Percentiles rank a stretch among this genome's conserved stretches.
Conservation (phyloP, 2,329 filamentous ascomycete genomes). For the Blastomyces parvus region DNA sequence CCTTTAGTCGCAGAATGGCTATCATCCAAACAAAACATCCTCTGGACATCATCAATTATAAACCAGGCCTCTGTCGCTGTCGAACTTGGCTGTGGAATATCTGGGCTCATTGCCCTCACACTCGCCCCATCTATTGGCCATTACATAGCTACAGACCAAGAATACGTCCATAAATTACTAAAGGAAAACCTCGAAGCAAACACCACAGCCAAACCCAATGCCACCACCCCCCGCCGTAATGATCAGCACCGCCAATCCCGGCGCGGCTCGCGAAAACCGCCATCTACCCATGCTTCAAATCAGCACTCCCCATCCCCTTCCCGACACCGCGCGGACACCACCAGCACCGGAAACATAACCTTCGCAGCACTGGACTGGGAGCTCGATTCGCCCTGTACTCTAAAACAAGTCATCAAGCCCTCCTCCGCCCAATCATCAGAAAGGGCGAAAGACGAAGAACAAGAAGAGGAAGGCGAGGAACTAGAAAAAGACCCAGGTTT, state of each 20-base stretch:
- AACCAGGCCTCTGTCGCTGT: constrained; percentile 51
- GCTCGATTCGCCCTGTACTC: constrained; percentile 39
- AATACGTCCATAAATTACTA: constrained; percentile 71
- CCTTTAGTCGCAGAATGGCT: constrained; percentile 77
- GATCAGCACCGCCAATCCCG: not conserved
- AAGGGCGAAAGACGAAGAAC: not conserved
- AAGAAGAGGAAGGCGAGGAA: constrained; percentile 20
- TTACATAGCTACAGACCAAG: constrained; percentile 79
- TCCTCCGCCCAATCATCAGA: not conserved
- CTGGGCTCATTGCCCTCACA: constrained; percentile 64
- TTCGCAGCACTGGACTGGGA: constrained; percentile 78
- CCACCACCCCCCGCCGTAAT: not conserved
- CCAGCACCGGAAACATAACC: constrained; percentile 36
- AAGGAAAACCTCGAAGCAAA: constrained; percentile 59
- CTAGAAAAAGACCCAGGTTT: constrained; percentile 41
- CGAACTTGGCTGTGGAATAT: constrained; percentile 83
- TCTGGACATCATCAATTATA: constrained; percentile 51
- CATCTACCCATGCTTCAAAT: constrained; percentile 7
- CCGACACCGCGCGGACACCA: not conserved
- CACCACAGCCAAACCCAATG: not conserved
- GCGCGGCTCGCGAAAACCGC: not conserved
- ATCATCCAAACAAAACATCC: constrained; percentile 49
- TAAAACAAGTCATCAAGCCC: constrained; percentile 30
- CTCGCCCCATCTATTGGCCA: constrained; percentile 51
- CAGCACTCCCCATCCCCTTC: constrained; percentile 11